Conservation (phyloP, 345 rosid species). For the Gossypioides kirkii region DNA sequence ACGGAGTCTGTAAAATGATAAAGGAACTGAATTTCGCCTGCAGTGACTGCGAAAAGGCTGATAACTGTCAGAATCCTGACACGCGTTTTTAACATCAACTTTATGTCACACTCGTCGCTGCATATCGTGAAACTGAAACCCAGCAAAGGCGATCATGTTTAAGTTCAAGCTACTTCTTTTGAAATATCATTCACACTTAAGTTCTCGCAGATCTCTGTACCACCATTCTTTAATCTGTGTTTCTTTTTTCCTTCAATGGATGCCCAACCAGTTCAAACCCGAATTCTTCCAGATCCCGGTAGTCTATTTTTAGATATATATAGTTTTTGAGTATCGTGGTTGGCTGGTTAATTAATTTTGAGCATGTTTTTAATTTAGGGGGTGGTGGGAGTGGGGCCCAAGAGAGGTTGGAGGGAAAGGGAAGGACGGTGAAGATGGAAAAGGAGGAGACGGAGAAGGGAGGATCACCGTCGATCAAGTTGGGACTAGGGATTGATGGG, state of each 20-base stretch:
- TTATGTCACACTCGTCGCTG: conserved; percentile 1
- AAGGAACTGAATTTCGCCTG: conserved; percentile 14
- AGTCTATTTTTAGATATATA: neutral
- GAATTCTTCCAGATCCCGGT: conserved; percentile 6
- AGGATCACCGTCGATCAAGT: conserved; percentile 22
- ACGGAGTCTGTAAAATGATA: neutral
- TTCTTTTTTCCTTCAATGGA: conserved; percentile 11
- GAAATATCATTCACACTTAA: neutral
- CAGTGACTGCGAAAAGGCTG: conserved; percentile 21
- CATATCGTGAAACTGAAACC: neutral
- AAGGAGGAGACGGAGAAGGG: conserved; percentile 13
- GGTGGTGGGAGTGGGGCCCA: conserved; percentile 6
- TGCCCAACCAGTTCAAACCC: conserved; percentile 6
- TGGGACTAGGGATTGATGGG: conserved; percentile 24
- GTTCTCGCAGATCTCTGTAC: neutral
- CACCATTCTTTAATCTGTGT: neutral
- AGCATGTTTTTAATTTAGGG: neutral
- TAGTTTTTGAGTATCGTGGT: neutral
- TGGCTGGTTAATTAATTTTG: neutral
- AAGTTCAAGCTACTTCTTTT: neutral
- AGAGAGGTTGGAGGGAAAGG: conserved; percentile 1
- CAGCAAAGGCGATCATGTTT: neutral
- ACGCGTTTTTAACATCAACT: conserved; percentile 23
- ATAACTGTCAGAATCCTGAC: conserved; percentile 29
- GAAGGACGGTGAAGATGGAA: conserved; percentile 13